Evolutionary conservation across 768 basidiomycete species (phyloP), one percentile per base, ranked within the genome.

Genomic region (Tephrocybe sp.): DNA sequence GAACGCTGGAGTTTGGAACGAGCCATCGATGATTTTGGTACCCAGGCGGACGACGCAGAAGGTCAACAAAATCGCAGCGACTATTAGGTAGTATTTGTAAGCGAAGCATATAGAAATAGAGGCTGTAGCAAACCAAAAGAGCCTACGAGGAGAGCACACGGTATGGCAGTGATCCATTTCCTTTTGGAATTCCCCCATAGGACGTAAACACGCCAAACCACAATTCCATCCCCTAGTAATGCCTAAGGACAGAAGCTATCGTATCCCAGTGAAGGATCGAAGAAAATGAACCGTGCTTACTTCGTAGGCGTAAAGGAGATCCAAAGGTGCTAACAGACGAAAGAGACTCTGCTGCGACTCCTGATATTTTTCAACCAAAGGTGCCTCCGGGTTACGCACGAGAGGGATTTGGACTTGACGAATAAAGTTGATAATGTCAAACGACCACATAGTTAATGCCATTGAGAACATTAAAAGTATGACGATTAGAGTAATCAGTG

Each of bases 391-490:
- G 16, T 47, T 23, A 19, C 41, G n/a, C 14, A 36, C 11, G 17
- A 52, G 20, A 19, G 51, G 46, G 10, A 39, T 39, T 19, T 46
- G 45, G n/a, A 39, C 45, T 40, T 52, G 45, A 20, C 38, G 51
- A 30, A 52, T 45, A 23, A 52, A 52, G 31, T 47, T 52, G 3
- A 45, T 41, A 11, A 52, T 38, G 45, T 47, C 51, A 31, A 52
- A 52, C 9, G 31, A 45, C 19, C 51, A 47, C 45, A 52, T 31
- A 17, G 39, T 38, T 16, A 52, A 16, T 12, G 51, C 51, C 39
- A 47, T 52, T 6, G 45, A 38, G 32, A 52, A 47, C 51, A 52
- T 52, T 12, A 52, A 4, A 14, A 41, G 45, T 22, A 52, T 20
- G 3, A 51, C 42, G 6, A 19, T 39, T 32, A 47, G 8, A 11